Percentiles rank a stretch among this genome's conserved stretches.
Conservation (phyloP, 2,329 filamentous ascomycete genomes). For the Monilinia laxa region DNA sequence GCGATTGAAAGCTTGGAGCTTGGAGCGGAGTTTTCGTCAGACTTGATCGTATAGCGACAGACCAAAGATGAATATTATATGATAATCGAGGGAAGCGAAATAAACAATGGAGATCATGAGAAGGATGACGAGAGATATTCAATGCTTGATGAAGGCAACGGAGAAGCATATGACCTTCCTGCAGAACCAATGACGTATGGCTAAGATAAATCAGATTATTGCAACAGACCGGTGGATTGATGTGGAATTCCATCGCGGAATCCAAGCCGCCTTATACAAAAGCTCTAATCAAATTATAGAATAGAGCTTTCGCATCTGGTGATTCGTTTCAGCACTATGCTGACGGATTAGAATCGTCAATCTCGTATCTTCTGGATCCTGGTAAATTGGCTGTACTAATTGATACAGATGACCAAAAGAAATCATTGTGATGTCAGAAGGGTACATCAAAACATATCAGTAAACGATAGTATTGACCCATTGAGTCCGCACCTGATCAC, state of each 20-base stretch:
- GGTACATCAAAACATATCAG: not conserved
- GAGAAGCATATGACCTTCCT: not conserved
- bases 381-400: not conserved
- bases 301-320: not conserved
- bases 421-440: not conserved
- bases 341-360: not conserved
- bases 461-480: not conserved
- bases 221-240: not conserved
- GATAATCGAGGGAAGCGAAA: not conserved
- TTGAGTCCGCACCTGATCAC: not conserved
- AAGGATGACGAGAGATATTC: not conserved
- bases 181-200: not conserved
- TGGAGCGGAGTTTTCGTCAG: not conserved
- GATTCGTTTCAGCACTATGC: not conserved
- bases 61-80: not conserved
- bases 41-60: not conserved
- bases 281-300: not conserved
- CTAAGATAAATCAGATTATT: not conserved
- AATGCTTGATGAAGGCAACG: not conserved
- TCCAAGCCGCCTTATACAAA: not conserved
- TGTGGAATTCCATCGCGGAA: not conserved
- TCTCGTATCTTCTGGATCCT: not conserved
- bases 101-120: not conserved
- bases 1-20: not conserved
- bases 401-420: not conserved